A percentile compares a stretch with the other conserved stretches of the same genome.
Conservation (phyloP, 257 asterid species). For the Solanum clarkiae region DNA sequence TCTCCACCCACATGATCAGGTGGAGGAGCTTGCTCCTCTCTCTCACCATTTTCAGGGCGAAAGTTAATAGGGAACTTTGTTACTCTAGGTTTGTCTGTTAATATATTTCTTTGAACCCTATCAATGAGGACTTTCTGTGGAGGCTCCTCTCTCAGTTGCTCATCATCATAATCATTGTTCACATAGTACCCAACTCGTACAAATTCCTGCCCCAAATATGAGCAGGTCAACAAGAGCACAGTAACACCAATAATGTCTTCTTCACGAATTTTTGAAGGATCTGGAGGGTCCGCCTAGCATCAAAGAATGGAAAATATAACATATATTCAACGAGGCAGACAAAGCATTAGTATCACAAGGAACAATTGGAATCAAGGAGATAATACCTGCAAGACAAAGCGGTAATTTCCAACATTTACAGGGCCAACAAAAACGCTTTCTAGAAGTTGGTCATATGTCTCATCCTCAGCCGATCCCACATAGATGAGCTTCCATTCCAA, state of each 20-base stretch:
- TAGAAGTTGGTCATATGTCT: conserved; percentile 80
- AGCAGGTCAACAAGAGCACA: conserved; percentile 85
- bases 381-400: conserved; percentile 80
- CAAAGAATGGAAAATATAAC: neutral
- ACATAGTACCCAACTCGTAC: conserved; percentile 90
- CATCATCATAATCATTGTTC: conserved; percentile 79
- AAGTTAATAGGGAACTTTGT: conserved; percentile 85
- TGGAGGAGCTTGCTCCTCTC: conserved; percentile 50
- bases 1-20: conserved; percentile 41
- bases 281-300: conserved; percentile 90
- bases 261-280: conserved; percentile 87
- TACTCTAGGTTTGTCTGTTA: conserved; percentile 85
- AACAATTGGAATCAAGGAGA: neutral
- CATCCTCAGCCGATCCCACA: conserved; percentile 99
- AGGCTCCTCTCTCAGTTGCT: conserved; percentile 79
- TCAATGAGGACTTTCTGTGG: conserved; percentile 78
- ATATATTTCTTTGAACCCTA: conserved; percentile 74
- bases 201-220: conserved; percentile 88
- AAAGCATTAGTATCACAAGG: neutral
- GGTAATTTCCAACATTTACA: conserved; percentile 86
- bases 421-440: conserved; percentile 99
- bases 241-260: conserved; percentile 96
- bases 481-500: conserved; percentile 96
- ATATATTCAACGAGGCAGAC: neutral
- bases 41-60: conserved; percentile 58